Percentiles rank a stretch among this genome's conserved stretches.
phyloP scores from a whole-genome alignment of 179 eudicot genomes.

The Beta macrorhiza region DNA sequence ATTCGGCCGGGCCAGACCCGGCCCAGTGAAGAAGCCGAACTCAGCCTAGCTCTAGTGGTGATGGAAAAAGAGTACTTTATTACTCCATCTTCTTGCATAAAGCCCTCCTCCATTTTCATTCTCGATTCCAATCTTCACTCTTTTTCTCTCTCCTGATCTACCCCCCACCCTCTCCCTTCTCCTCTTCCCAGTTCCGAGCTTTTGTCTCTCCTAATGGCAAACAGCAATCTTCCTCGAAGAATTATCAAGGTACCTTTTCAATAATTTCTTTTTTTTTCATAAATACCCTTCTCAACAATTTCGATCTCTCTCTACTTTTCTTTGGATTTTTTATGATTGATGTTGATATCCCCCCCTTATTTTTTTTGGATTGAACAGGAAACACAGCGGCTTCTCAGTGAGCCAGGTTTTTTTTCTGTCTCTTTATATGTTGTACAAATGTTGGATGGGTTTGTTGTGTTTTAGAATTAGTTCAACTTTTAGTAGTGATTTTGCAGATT shows the following conservation, averaged over 20 bases:
- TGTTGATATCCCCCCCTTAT: background rate
- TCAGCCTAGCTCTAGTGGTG: background rate
- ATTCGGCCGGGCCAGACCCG: background rate
- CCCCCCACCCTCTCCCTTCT: background rate
- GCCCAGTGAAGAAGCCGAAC: background rate
- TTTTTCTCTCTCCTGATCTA: slow-evolving; percentile 7
- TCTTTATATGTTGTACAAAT: background rate
- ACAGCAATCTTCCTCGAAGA: slow-evolving; percentile 85
- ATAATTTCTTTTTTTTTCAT: no score
- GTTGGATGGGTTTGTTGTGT: background rate
- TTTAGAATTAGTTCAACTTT: background rate
- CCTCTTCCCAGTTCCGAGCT: background rate
- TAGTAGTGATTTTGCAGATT: background rate
- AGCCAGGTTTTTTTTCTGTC: slow-evolving; percentile 51
- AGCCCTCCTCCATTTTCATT: slow-evolving; percentile 5
- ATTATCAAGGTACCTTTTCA: slow-evolving; percentile 68
- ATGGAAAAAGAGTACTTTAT: background rate
- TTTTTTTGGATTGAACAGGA: slow-evolving; percentile 46
- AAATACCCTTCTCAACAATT: slow-evolving; percentile 5
- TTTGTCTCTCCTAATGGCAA: slow-evolving; percentile 51
- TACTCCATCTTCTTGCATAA: background rate
- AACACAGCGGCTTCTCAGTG: slow-evolving; percentile 93
- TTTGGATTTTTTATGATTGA: background rate
- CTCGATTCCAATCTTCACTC: slow-evolving; percentile 4
- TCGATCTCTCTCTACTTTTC: slow-evolving; percentile 7